Percentiles rank a stretch among this genome's conserved stretches.
phyloP scores from a whole-genome alignment of 2,329 filamentous ascomycete genomes.

The Ophiostoma australiae region DNA sequence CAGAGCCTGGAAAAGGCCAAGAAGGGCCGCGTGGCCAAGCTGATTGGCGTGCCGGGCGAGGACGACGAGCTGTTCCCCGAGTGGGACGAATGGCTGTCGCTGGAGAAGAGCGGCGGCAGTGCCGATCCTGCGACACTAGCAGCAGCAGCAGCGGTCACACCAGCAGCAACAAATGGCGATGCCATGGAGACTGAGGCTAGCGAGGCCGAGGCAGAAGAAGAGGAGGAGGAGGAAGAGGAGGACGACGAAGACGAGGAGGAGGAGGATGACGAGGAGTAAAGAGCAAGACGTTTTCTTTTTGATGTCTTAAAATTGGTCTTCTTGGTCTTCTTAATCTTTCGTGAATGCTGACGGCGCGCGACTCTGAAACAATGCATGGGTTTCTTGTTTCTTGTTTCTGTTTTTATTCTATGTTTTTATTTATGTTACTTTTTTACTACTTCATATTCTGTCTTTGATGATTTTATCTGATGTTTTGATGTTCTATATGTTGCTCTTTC shows the following conservation, averaged over 20 bases:
- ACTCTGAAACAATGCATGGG: conserved; percentile 10
- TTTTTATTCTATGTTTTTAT: background rate
- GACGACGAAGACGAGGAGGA: background rate
- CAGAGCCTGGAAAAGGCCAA: conserved; percentile 73
- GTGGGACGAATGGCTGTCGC: conserved; percentile 82
- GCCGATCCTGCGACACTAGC: conserved; percentile 26
- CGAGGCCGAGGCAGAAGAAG: background rate
- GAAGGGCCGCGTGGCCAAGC: conserved; percentile 77
- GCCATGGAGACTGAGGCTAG: conserved; percentile 46
- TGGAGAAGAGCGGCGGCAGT: conserved; percentile 66
- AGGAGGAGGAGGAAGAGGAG: conserved; percentile 12
- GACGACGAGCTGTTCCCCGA: conserved; percentile 90
- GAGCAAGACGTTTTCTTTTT: background rate
- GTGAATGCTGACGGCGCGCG: conserved; percentile 4
- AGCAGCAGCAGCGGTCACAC: background rate
- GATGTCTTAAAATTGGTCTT: conserved; percentile 5
- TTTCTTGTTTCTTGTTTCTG: background rate
- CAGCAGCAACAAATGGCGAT: conserved; percentile 4
- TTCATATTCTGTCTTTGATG: background rate
- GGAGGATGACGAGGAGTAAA: conserved; percentile 1
- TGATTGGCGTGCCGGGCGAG: conserved; percentile 75
- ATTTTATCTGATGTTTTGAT: background rate
- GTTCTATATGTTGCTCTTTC: background rate
- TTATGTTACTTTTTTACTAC: background rate
- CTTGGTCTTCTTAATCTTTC: background rate